phyloP scores from a whole-genome alignment of 441 rosid genomes.

The Pelargonium fulgidum region DNA sequence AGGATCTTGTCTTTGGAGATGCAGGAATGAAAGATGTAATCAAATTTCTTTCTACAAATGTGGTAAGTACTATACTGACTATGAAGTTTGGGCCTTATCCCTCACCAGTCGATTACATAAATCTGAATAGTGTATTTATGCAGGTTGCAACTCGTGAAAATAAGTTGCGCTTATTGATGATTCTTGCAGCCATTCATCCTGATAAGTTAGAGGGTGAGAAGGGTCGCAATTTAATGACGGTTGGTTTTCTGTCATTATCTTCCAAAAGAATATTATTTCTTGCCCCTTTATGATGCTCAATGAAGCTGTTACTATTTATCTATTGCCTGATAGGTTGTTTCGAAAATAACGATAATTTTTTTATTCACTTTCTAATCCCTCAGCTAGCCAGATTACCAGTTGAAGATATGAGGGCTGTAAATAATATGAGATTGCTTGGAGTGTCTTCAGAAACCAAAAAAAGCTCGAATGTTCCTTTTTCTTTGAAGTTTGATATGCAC shows the following conservation, averaged over 20 bases:
- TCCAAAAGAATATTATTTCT: not conserved
- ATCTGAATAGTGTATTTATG: slow-evolving; percentile 3
- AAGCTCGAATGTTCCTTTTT: slow-evolving; percentile 40
- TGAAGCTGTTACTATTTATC: not conserved
- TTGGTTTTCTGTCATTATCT: slow-evolving; percentile 24
- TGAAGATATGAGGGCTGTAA: slow-evolving; percentile 83
- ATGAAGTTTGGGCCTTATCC: slow-evolving; percentile 58
- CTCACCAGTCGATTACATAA: not conserved
- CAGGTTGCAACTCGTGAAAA: slow-evolving; percentile 84
- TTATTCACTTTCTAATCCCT: slow-evolving; percentile 11
- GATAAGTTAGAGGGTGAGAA: slow-evolving; percentile 91
- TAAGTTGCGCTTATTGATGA: slow-evolving; percentile 90
- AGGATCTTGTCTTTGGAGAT: slow-evolving; percentile 97
- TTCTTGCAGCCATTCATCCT: slow-evolving; percentile 77
- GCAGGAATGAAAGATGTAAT: slow-evolving; percentile 85
- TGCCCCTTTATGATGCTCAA: not conserved
- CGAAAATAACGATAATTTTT: not conserved
- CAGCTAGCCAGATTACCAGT: slow-evolving; percentile 76
- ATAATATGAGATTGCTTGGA: slow-evolving; percentile 80
- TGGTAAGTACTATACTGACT: slow-evolving; percentile 34
- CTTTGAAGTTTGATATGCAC: slow-evolving; percentile 78
- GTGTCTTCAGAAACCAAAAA: slow-evolving; percentile 66
- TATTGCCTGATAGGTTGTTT: not conserved
- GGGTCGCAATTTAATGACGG: slow-evolving; percentile 86
- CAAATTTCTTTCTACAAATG: slow-evolving; percentile 59